Evolutionary conservation across 768 basidiomycete species (phyloP).

Genomic region (Rhodotorula graminis): DNA sequence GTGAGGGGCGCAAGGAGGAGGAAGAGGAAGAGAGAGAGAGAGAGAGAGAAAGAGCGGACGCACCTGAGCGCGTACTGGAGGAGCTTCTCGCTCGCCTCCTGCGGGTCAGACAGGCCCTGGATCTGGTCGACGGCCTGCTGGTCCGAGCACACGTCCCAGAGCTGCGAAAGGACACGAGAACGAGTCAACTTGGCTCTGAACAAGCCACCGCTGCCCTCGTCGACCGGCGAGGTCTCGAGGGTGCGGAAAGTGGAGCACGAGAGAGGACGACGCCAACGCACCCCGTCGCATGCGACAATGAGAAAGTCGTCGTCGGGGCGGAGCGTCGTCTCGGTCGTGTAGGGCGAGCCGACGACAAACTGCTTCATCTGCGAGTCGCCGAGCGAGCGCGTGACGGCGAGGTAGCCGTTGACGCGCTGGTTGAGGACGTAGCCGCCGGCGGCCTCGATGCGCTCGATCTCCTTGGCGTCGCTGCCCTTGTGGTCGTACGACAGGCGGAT

Average conservation of each 20-base stretch:
- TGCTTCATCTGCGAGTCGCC: slow-evolving; percentile 99
- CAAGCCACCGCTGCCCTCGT: too few relatives aligned
- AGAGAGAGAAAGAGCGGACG: not conserved
- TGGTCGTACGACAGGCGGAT: slow-evolving; percentile 98
- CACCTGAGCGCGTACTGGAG: slow-evolving; percentile 71
- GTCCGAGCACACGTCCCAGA: slow-evolving; percentile 94
- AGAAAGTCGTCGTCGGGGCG: slow-evolving; percentile 88
- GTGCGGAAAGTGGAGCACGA: too few relatives aligned
- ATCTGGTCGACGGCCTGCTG: slow-evolving; percentile 85
- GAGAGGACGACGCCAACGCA: slow-evolving; percentile 52
- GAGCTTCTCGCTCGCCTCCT: slow-evolving; percentile 68
- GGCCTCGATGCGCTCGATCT: slow-evolving; percentile 93
- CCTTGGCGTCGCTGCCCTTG: slow-evolving; percentile 94
- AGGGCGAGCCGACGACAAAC: slow-evolving; percentile 94
- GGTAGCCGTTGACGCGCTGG: slow-evolving; percentile 89
- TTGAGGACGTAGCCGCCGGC: slow-evolving; percentile 99
- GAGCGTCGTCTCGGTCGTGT: slow-evolving; percentile 91
- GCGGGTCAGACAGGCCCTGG: slow-evolving; percentile 64
- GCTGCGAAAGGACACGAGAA: slow-evolving; percentile 54
- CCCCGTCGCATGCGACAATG: slow-evolving; percentile 97
- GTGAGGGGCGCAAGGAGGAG: not conserved
- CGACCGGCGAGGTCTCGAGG: too few relatives aligned
- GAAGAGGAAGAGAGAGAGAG: not conserved
- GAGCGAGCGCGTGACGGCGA: slow-evolving; percentile 92
- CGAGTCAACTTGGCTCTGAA: too few relatives aligned